Base-by-base conservation (phyloP, 352 stramenopile species). In the Saprolegnia parasitica region DNA sequence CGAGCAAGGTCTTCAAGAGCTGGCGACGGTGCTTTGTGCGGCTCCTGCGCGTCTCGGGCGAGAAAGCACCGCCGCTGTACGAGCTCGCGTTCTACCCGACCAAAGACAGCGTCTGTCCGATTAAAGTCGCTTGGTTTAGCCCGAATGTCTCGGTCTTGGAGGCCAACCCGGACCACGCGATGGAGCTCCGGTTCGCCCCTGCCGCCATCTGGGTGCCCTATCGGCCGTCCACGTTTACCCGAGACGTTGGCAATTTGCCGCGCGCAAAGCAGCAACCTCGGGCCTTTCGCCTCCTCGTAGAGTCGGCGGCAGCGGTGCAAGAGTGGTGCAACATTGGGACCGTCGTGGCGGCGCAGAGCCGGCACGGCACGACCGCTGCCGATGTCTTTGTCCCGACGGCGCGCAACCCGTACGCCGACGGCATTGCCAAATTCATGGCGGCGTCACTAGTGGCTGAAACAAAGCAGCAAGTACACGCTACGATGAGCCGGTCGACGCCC, bases 1-100 rank as follows among this genome's bases (percentile, higher is more conserved):
- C 26, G 6, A 21, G 20, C 35, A 24, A 60, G 21, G 50, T 52
- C 10, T 54, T 61, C n/a, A 21, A 58, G 45, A 13, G 29, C 21
- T 70, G 63, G 63, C 62, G 61, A 13, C 46, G 42, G 18, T 60
- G 46, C 32, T 70, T 42, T 70, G 63, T 46, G 26, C 46, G 47
- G 5, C 50, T 70, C 2, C 5, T 70, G 11, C 50, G 63, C 21
- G 63, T 70, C 32, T 52, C 32, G 29, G 21, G 29, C 37, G 63
- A 60, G 8, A 60, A 60, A 32, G 9, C 21, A 13, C 1, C 63
- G 21, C 50, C 42, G 54, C 37, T 20, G 32, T 42, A 62, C 37
- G 63, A 70, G 37, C 24, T 70, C n/a, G 63, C 63, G 18, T 52
- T 70, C 37, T 42, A 70, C 54, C 15, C 46, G 0, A 40, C 32